Evolutionary conservation across 768 basidiomycete species (phyloP), one percentile per base, ranked within the genome.

Genomic region (Tylopilus cervinicoccineus): DNA sequence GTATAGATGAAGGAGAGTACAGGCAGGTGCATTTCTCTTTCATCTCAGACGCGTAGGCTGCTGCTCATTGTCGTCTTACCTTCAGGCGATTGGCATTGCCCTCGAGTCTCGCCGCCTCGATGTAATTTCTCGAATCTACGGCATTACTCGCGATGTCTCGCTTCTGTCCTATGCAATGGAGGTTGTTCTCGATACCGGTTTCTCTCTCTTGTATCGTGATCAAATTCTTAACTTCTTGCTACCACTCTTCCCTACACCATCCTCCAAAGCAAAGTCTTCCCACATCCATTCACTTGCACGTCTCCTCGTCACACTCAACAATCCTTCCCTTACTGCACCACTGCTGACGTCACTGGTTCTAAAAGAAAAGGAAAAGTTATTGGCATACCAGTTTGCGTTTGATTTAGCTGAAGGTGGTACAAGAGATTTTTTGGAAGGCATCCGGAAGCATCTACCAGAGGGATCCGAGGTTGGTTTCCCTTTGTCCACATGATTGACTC

Each of bases 351-450:
- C 84, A 3, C 76, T 96, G 9, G 76, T 93, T 13, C 76, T 78
- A 5, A 76, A 77, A 52, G 80, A 93, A 56, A 78, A 79, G 33
- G 80, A 93, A 56, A 78, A 79, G 33, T 72, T 93, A 11, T 72
- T 95, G 22, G 93, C 93, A 1, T 95, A 93, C 66, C 96, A 99
- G 65, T 83, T 97, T 63, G 93, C 89, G 0, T 98, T 98, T 63
- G 96, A 98, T 69, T 72, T 98, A 40, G 88, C 87, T 13, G 95
- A 97, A 69, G 91, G 93, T 29, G 95, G 92, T 1, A 81, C 88
- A 4, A 93, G 95, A 65, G 93, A 94, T 59, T 98, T 92, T 70
- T 72, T 97, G 38, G 86, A 92, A 59, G 81, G 75, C 38, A 76
- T 96, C 22, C 77, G 83, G 47, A 78, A 69, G 40, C 78, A 80